A percentile compares a stretch with the other conserved stretches of the same genome.
phyloP scores from a whole-genome alignment of 768 basidiomycete species.

The Favolaschia claudopus region DNA sequence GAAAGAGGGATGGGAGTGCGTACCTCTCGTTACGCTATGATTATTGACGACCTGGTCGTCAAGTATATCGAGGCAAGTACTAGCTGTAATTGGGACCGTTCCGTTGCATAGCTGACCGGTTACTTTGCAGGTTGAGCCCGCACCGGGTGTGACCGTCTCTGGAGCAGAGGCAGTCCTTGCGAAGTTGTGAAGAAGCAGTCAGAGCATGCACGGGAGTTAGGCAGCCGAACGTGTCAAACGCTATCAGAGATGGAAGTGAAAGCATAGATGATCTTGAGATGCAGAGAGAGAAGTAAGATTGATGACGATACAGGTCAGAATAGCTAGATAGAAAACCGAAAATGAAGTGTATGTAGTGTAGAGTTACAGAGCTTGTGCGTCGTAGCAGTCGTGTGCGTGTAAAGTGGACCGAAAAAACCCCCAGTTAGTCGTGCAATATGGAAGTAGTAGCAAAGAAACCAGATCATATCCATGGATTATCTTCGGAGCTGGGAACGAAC shows the following conservation, averaged over 20 bases:
- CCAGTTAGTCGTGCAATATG: too few species aligned
- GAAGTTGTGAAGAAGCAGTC: constrained; percentile 42
- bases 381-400: background rate
- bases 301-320: background rate
- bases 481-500: background rate
- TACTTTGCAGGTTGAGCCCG: constrained; percentile 54
- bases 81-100: constrained; percentile 1
- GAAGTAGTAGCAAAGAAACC: background rate
- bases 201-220: background rate
- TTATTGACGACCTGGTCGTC: constrained; percentile 76
- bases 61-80: constrained; percentile 64
- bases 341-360: too few species aligned
- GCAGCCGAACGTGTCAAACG: background rate
- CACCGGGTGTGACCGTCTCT: constrained; percentile 59
- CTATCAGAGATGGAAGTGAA: constrained; percentile 22
- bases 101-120: background rate
- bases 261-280: too few species aligned
- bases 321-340: too few species aligned
- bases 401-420: too few species aligned
- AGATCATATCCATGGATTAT: constrained; percentile 3
- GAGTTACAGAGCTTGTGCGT: background rate
- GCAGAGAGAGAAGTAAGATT: background rate
- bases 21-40: constrained; percentile 66
- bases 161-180: constrained; percentile 66
- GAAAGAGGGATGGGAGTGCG: constrained; percentile 60